Base-by-base conservation (phyloP, 495 filamentous ascomycete genomes). In the Cryomyces antarcticus region DNA sequence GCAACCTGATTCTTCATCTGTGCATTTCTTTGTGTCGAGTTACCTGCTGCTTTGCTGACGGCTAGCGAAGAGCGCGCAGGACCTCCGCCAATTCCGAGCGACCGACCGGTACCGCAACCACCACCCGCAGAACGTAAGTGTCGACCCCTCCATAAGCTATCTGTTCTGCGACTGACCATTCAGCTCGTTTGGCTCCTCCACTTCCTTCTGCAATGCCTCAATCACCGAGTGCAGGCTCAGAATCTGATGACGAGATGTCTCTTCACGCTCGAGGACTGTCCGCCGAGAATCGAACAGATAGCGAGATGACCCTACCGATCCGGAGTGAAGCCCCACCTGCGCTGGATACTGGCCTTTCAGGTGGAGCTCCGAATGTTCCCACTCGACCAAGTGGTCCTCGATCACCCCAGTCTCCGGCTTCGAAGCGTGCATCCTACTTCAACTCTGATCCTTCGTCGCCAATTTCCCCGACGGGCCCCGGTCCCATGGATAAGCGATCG, bases 221-320 rank as follows among this genome's bases (percentile, higher is more conserved):
- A 40, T 82, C 82, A 36, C 77, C 71, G 30, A 86, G 77, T 48
- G 68, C 74, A 45, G 88, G 87, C 28, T 92, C 87, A 5, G 83
- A 78, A 53, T 94, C 88, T 7, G 92, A 93, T 59, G 92, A 96
- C 60, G 89, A 97, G 54, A 64, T 93, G 59, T 89, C 84, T n/a
- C 61, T 73, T 40, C 69, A 70, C 48, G 64, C 75, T 27, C 56
- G 55, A 40, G 68, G 60, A 38, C 38, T 66, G 31, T 72, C 70
- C 6, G 42, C 71, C 37, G 61, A 61, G 30, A 62, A 62, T 33
- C 62, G 62, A 28, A 57, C 54, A 41, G 51, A 51, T 33, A 66
- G 69, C 48, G 12, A 50, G 43, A 38, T 55, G 5, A 60, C 44
- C 62, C 57, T 28, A 64, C 63, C 24, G 65, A 62, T 44, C 64